These are phyloP conservation scores for Fusarium illudens DNA, from an alignment of 2,329 filamentous ascomycete species.

Conservation along the genomic window DNA sequence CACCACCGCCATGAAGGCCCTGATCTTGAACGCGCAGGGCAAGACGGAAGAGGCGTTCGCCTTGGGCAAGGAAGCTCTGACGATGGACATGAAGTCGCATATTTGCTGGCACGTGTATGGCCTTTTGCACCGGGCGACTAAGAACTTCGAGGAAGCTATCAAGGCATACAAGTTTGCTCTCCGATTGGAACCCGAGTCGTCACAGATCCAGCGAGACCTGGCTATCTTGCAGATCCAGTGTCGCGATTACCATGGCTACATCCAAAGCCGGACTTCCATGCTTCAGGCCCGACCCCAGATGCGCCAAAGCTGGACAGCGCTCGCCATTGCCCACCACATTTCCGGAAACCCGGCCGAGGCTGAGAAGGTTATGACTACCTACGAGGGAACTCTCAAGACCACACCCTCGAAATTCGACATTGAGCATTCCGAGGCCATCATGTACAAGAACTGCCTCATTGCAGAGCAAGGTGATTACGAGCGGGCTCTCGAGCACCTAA, in stretches of 20 bases:
- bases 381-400: slow-evolving; percentile 90
- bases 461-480: slow-evolving; percentile 86
- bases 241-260: slow-evolving; percentile 92
- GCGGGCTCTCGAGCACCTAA: slow-evolving; percentile 85
- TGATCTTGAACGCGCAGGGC: slow-evolving; percentile 92
- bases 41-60: slow-evolving; percentile 94
- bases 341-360: slow-evolving; percentile 85
- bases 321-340: slow-evolving; percentile 92
- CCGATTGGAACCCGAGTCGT: slow-evolving; percentile 90
- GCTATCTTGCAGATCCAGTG: slow-evolving; percentile 95
- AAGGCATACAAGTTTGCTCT: slow-evolving; percentile 98
- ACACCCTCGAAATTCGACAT: slow-evolving; percentile 80
- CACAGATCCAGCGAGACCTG: slow-evolving; percentile 92
- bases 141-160: slow-evolving; percentile 99
- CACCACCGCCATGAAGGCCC: slow-evolving; percentile 97
- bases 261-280: slow-evolving; percentile 89
- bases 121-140: slow-evolving; percentile 87
- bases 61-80: slow-evolving; percentile 89
- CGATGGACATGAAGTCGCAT: slow-evolving; percentile 98
- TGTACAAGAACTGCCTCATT: slow-evolving; percentile 97
- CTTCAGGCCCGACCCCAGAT: slow-evolving; percentile 82
- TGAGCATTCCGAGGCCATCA: slow-evolving; percentile 90
- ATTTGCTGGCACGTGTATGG: slow-evolving; percentile 99
- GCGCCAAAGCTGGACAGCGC: slow-evolving; percentile 96
- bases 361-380: slow-evolving; percentile 89